A percentile compares a stretch with the other conserved stretches of the same genome.
phyloP scores from a whole-genome alignment of 208 protist species.

The Zelonia costaricensis region DNA sequence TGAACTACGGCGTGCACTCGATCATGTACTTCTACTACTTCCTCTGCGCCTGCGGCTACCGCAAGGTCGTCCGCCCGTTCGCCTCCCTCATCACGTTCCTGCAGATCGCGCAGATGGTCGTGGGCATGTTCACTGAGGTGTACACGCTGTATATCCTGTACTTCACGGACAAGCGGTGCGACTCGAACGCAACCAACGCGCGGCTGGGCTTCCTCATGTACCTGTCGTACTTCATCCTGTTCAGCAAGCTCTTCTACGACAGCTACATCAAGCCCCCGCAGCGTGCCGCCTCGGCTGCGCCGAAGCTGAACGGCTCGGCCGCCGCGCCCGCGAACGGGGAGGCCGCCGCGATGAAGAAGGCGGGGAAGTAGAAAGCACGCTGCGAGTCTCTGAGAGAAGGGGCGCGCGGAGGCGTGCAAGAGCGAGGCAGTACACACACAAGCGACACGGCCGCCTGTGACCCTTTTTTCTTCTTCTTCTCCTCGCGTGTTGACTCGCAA shows the following conservation, averaged over 20 bases:
- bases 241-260: conserved; percentile 81
- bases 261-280: conserved; percentile 59
- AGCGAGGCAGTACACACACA: no score
- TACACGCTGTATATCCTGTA: conserved; percentile 53
- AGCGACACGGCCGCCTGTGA: no score
- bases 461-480: no score
- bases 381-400: no score
- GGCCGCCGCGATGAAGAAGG: conserved; percentile 1
- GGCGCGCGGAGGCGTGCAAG: no score
- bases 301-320: conserved; percentile 17
- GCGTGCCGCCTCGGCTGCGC: not conserved
- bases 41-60: conserved; percentile 61
- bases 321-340: conserved; percentile 1
- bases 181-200: conserved; percentile 63
- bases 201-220: conserved; percentile 87
- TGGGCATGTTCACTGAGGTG: conserved; percentile 66
- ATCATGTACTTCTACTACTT: conserved; percentile 97
- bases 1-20: conserved; percentile 94
- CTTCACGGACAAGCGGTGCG: conserved; percentile 48
- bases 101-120: conserved; percentile 93
- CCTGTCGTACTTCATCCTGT: conserved; percentile 91
- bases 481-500: no score
- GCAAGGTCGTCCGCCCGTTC: conserved; percentile 65
- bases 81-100: conserved; percentile 82
- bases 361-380: not conserved